These are phyloP conservation scores for Starmera quercuum DNA, from an alignment of 805 yeast species.

Conservation along the genomic window DNA sequence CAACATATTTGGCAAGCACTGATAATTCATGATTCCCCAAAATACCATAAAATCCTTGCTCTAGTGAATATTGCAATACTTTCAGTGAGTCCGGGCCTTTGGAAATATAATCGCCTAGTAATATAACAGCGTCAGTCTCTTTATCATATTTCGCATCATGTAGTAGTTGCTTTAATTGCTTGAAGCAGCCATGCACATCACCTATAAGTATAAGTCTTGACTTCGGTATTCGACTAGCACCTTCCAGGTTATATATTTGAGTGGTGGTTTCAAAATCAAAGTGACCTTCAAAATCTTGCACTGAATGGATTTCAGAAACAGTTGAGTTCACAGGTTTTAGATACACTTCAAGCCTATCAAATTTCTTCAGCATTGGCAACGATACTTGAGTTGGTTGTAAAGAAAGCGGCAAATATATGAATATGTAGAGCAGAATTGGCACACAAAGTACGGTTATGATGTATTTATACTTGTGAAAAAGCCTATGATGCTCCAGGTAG, in stretches of 20 bases:
- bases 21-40: slow-evolving; percentile 87
- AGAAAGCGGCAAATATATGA: background rate
- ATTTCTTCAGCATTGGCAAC: background rate
- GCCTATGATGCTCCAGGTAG: no score
- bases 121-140: slow-evolving; percentile 48
- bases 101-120: slow-evolving; percentile 79
- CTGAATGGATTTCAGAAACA: background rate
- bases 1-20: slow-evolving; percentile 55
- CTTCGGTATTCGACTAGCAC: background rate
- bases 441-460: no score
- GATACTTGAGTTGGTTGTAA: slow-evolving; percentile 1
- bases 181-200: slow-evolving; percentile 79
- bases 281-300: background rate
- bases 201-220: slow-evolving; percentile 64
- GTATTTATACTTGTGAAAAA: no score
- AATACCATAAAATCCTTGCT: slow-evolving; percentile 58
- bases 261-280: background rate
- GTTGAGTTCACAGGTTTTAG: background rate
- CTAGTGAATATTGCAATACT: slow-evolving; percentile 59
- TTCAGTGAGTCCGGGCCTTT: slow-evolving; percentile 75
- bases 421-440: background rate
- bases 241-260: background rate
- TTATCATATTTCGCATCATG: slow-evolving; percentile 38
- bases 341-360: background rate
- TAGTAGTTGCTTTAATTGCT: slow-evolving; percentile 46